Evolutionary conservation across 257 asterid genomes (phyloP).

Genomic region (Lithospermum erythrorhizon): DNA sequence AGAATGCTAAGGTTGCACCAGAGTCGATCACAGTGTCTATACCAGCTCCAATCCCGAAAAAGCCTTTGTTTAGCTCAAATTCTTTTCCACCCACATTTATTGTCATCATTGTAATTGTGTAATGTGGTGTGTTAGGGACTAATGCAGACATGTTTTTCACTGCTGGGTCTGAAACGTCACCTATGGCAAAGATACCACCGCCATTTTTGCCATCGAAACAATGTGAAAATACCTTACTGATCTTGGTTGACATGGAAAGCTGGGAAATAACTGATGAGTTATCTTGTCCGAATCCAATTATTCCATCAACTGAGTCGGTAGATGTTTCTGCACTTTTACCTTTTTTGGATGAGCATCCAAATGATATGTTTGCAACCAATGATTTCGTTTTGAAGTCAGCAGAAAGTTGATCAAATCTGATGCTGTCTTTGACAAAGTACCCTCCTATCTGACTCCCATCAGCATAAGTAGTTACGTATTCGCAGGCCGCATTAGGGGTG

Average conservation of each 20-base stretch:
- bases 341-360: constrained; percentile 18
- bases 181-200: constrained; percentile 22
- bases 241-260: constrained; percentile 5
- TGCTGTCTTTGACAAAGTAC: constrained; percentile 11
- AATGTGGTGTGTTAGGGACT: constrained; percentile 1
- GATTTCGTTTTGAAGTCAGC: constrained; percentile 9
- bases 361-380: constrained; percentile 9
- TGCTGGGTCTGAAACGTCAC: constrained; percentile 14
- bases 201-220: constrained; percentile 15
- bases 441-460: constrained; percentile 17
- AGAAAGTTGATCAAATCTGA: constrained; percentile 13
- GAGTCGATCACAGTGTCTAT: constrained; percentile 19
- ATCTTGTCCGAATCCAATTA: constrained; percentile 18
- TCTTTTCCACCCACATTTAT: constrained; percentile 13
- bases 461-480: constrained; percentile 9
- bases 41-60: neutral
- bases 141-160: constrained; percentile 7
- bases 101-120: constrained; percentile 8
- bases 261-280: constrained; percentile 20
- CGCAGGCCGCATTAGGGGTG: constrained; percentile 9
- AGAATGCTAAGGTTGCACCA: constrained; percentile 21
- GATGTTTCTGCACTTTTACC: constrained; percentile 14
- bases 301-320: constrained; percentile 18
- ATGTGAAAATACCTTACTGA: constrained; percentile 12
- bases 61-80: neutral